Evolutionary conservation across 192 early-diverging fungal genomes (phyloP).

Genomic region (Linnemannia zychae): DNA sequence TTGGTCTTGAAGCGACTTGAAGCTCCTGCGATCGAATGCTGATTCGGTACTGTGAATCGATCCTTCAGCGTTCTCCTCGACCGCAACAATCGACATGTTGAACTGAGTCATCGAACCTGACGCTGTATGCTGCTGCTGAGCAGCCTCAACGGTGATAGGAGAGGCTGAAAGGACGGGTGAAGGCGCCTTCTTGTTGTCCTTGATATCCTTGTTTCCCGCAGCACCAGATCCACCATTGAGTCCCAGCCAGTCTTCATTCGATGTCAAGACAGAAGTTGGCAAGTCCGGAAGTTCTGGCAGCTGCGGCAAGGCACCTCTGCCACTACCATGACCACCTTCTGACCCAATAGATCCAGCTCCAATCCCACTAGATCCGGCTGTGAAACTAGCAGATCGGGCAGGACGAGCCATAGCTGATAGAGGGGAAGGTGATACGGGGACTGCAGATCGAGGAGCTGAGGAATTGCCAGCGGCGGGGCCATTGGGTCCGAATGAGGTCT

Average conservation of each 20-base stretch:
- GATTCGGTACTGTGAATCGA: background rate
- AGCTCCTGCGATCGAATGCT: background rate
- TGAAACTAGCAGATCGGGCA: conserved; percentile 25
- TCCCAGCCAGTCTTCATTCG: conserved; percentile 21
- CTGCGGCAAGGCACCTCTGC: background rate
- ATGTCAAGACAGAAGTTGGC: background rate
- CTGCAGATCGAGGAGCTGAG: conserved; percentile 21
- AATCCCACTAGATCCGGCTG: conserved; percentile 5
- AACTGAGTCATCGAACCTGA: background rate
- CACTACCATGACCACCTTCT: background rate
- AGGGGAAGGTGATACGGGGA: conserved; percentile 2
- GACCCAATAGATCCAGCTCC: background rate
- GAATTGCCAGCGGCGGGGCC: background rate
- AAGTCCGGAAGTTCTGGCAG: background rate
- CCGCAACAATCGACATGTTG: background rate
- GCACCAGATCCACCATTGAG: background rate
- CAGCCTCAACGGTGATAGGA: background rate
- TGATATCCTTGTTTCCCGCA: background rate
- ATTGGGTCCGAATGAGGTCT: conserved; percentile 24
- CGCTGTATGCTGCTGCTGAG: background rate
- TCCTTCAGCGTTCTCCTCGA: background rate
- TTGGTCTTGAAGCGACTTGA: background rate
- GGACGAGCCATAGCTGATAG: conserved; percentile 14
- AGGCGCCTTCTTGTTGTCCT: background rate
- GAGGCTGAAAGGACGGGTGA: background rate